Evolutionary conservation across 768 basidiomycete genomes (phyloP), one percentile per base, ranked within the genome.

Genomic region (Suillus americanus): DNA sequence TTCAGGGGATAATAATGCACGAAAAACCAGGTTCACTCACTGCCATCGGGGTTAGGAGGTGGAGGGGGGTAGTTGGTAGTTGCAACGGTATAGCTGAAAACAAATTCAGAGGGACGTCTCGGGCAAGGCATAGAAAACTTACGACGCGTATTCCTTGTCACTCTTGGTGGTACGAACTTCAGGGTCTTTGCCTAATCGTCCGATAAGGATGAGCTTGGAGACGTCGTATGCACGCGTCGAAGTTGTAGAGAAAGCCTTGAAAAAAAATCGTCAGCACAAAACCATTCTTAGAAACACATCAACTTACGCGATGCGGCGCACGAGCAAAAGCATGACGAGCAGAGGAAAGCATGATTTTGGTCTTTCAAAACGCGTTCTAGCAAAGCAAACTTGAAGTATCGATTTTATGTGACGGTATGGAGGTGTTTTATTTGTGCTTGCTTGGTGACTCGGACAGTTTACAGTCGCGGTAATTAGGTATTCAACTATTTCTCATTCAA

Each of bases 141-240:
- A 94, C 92, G 83, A 75, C 48, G 93, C 80, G 67, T 86, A 96
- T 84, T 94, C 91, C 73, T 87, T 91, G 62, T 93, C 89, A 64
- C 80, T 86, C 77, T 84, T 91, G 2, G 91, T 89, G 33, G 78
- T 78, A 62, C 87, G 86, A 51, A 85, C 71, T 70, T 92, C 90
- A 46, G 94, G 92, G 54, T 90, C 89, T 72, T 73, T 87, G 23
- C 83, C 85, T 51, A 96, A 77, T 54, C 85, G 85, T 37, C 94
- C 94, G 71, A 95, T 79, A 64, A 96, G 88, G 38, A 83, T 82
- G 67, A 96, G 82, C 75, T 90, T 93, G 35, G 93, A 83, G 51
- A 96, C 70, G 73, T 94, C 89, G 55, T 82, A 75, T 20, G 80
- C 73, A 67, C 85, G 84, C 63, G 83, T 70, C 14, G 82, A 70